Evolutionary conservation across 768 basidiomycete species (phyloP).

Genomic region (Neoboletus magnificus): DNA sequence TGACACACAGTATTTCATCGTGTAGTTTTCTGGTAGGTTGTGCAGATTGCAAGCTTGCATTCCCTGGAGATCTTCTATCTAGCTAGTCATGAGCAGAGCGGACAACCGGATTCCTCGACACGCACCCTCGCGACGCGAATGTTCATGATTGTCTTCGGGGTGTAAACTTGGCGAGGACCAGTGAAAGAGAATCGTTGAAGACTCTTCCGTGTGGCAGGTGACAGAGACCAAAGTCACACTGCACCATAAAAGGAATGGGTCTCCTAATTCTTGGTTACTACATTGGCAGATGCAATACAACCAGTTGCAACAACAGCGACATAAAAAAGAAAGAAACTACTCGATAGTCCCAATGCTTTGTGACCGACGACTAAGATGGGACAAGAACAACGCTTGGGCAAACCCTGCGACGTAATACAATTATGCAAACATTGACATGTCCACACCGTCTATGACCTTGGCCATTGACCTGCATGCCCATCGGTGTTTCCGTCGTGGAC

Average conservation of each 20-base stretch:
- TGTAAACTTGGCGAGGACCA: neutral
- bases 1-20: conserved; percentile 69
- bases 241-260: conserved; percentile 13
- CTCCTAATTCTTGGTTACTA: conserved; percentile 8
- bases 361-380: neutral
- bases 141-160: conserved; percentile 21
- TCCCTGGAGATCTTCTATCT: conserved; percentile 85
- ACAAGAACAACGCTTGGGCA: conserved; percentile 5
- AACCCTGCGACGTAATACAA: conserved; percentile 9
- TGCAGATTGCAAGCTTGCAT: conserved; percentile 95
- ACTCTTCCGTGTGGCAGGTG: neutral
- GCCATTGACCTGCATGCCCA: conserved; percentile 24
- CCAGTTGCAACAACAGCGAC: conserved; percentile 24
- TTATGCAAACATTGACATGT: conserved; percentile 1
- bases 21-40: conserved; percentile 91
- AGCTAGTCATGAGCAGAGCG: conserved; percentile 17
- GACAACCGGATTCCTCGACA: neutral
- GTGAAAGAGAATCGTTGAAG: neutral
- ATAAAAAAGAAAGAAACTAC: conserved; percentile 7
- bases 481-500: conserved; percentile 21
- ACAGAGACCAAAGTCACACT: neutral
- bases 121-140: conserved; percentile 30
- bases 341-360: conserved; percentile 13
- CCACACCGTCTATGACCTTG: conserved; percentile 21
- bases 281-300: conserved; percentile 23